Evolutionary conservation across 2,329 filamentous ascomycete species (phyloP).

Genomic region (Fusarium lyarnte): DNA sequence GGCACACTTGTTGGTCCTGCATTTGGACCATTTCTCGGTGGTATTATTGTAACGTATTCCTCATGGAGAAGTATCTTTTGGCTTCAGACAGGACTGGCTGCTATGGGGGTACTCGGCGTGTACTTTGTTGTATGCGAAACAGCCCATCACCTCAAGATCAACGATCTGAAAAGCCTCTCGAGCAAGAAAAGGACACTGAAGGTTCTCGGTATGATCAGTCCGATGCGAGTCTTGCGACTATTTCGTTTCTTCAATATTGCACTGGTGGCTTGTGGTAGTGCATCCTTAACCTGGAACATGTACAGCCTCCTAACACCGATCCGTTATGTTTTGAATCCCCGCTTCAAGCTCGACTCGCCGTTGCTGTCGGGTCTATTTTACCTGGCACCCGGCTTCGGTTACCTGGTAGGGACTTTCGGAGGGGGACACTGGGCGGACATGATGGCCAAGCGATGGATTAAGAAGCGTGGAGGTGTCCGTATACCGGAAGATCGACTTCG

Average conservation of each 20-base stretch:
- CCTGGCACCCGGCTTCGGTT: conserved; percentile 76
- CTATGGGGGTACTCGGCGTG: conserved; percentile 65
- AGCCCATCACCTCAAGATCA: conserved; percentile 70
- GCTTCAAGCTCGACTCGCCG: conserved; percentile 73
- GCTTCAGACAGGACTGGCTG: conserved; percentile 76
- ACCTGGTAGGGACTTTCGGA: conserved; percentile 73
- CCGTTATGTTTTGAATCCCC: conserved; percentile 77
- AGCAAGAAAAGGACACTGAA: conserved; percentile 59
- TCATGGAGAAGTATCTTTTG: conserved; percentile 82
- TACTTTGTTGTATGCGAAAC: conserved; percentile 78
- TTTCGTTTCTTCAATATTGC: conserved; percentile 77
- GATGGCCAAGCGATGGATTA: conserved; percentile 71
- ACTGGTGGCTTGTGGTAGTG: conserved; percentile 66
- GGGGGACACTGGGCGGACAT: conserved; percentile 78
- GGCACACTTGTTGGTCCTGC: conserved; percentile 78
- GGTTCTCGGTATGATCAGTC: conserved; percentile 72
- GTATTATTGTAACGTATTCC: conserved; percentile 78
- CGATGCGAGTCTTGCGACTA: conserved; percentile 69
- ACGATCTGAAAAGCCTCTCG: conserved; percentile 68
- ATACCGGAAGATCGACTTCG: conserved; percentile 75
- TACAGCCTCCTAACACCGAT: conserved; percentile 70
- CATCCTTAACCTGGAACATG: conserved; percentile 79
- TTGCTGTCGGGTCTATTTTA: conserved; percentile 78
- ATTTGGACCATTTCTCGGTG: conserved; percentile 75
- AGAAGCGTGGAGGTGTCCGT: conserved; percentile 65